Evolutionary conservation across 352 stramenopile genomes (phyloP), one percentile per base, ranked within the genome.

Genomic region (Pythium inflatum): DNA sequence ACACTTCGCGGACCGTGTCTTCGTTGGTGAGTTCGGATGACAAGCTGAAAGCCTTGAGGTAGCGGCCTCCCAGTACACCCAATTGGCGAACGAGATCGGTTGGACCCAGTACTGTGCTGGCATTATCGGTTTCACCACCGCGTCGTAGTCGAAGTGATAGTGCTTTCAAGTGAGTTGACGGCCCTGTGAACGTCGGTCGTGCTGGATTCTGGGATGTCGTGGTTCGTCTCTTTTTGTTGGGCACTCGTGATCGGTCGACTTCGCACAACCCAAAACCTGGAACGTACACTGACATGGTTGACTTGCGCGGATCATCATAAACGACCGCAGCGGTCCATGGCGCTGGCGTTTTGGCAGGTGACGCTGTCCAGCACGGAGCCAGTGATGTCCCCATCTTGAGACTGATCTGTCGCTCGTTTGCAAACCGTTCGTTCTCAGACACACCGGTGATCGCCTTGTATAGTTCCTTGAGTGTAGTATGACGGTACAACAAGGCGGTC

Each of bases 201-300:
- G n/a, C n/a, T n/a, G n/a, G n/a, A n/a, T n/a, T n/a, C n/a, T n/a
- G n/a, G n/a, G n/a, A n/a, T n/a, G n/a, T n/a, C n/a, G n/a, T n/a
- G n/a, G n/a, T n/a, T n/a, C n/a, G n/a, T n/a, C n/a, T n/a, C 34
- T 61, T 61, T 22, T 61, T 61, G 36, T 33, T 61, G 5, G 53
- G 53, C n/a, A 61, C 12, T 4, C n/a, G 9, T 20, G 53, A 61
- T n/a, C 53, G 53, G 24, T 61, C 34, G 11, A 61, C n/a, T 9
- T 61, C 25, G 53, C 34, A 61, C 34, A 49, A 24, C 25, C 53
- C 53, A 11, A 33, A 61, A 33, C 53, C 53, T n/a, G 53, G 33
- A 2, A 61, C 4, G 13, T 61, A 33, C 24, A 49, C n/a, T 2
- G 53, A 34, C 33, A 61, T 24, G 3, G 53, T 61, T 5, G 33